Base-by-base conservation (phyloP, 2,329 filamentous ascomycete genomes). In the Colletotrichum lupini region DNA sequence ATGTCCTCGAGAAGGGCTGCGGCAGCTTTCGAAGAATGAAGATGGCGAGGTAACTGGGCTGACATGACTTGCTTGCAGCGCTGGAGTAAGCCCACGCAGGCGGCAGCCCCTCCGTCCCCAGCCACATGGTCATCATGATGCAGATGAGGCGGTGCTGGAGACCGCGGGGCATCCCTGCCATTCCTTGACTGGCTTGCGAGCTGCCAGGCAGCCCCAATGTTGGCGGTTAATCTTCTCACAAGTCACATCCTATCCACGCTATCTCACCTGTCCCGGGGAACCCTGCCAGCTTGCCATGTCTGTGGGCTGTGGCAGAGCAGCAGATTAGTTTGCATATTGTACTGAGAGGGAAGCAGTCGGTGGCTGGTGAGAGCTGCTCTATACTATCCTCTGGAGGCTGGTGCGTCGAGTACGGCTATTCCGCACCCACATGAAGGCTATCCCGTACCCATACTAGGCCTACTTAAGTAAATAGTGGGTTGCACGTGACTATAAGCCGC, bases 101-200 rank as follows among this genome's bases (percentile, higher is more conserved):
- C 37, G 37, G 14, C 14, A 52, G 28, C 42, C 42, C 28, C 26
- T 28, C 60, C 49, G 26, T 28, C 26, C 42, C 55, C 59, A 60
- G 59, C 55, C 60, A 70, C 66, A 62, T 35, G n/a, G 32, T n/a
- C 42, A 28, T 55, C 12, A 28, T 14, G 49, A 37, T 42, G 70
- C 14, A 42, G 60, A 65, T 57, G 70, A 69, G 70, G 66, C 70
- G 46, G 67, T 73, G 70, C 60, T 22, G 22, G 24, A 62, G 57
- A 68, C 52, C 57, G 58, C 58, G 59, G 67, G 66, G 65, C 55
- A 60, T 49, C 42, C 67, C 64, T 62, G 59, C 30, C n/a, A 30
- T 24, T n/a, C 46, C n/a, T 14, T 16, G n/a, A 28, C 37, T 62
- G 62, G 30, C 62, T 67, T 35, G 30, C 7, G 1, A 32, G 62